Evolutionary conservation across 306 rosid species (phyloP), one percentile per base, ranked within the genome.

Genomic region (Quercus agrifolia): DNA sequence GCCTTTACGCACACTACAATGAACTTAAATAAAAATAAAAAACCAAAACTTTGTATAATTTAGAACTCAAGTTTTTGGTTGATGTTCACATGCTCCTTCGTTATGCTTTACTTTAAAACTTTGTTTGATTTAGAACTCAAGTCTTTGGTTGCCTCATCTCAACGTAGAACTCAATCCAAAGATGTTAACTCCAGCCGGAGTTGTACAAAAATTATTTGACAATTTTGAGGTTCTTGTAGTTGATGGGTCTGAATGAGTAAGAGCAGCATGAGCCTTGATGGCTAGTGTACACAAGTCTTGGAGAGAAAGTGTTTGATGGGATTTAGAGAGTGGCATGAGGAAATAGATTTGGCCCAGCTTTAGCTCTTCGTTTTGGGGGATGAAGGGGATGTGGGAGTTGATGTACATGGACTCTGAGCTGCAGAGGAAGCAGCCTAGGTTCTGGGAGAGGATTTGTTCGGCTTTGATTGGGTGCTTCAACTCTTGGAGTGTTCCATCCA

Each of bases 401-500:
- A 90, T 81, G 56, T 76, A 63, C 90, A 90, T 84, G 23, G 92
- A 76, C 27, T 92, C 94, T 27, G 91, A 88, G 69, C 85, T 46
- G 74, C 88, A 86, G 1, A 92, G 78, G 78, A 88, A 90, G 54
- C 85, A 75, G 71, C 81, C 80, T 33, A 90, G 94, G 31, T 92
- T 84, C 79, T 86, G 79, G 21, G 92, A 83, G 27, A 92, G 82
- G 7, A 90, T 77, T 38, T 89, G 73, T 68, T 76, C 28, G 73
- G 97, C 91, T 66, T 86, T 79, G 13, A 73, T 75, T 1, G 89
- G 83, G 18, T 87, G 77, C 75, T 81, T 78, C 46, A 89, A 58
- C 70, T 92, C 91, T 56, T 90, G 89, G 6, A 92, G 56, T 72
- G 41, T 82, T 9, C 93, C 94, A 13, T 90, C 88, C 74, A 79